Evolutionary conservation across 176 grass and related monocot genomes (phyloP).

Genomic region (Secale cereale): DNA sequence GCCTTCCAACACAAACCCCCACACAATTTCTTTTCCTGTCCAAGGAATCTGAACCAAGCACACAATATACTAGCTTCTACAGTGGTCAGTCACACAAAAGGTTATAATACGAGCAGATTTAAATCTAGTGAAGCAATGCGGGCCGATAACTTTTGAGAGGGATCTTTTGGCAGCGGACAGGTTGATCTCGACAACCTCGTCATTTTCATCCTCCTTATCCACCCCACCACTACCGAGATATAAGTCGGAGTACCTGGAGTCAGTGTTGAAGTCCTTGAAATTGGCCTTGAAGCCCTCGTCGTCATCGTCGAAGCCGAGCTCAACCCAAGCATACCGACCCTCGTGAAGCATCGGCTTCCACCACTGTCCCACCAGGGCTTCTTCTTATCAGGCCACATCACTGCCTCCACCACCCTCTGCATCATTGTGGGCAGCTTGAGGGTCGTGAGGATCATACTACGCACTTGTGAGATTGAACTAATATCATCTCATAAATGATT

Average conservation of each 20-base stretch:
- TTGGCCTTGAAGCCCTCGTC: slow-evolving; percentile 69
- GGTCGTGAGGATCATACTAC: no score
- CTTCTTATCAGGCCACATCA: slow-evolving; percentile 64
- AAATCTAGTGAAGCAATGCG: background rate
- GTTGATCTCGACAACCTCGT: slow-evolving; percentile 53
- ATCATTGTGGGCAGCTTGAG: background rate
- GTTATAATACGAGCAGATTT: background rate
- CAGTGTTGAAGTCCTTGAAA: slow-evolving; percentile 51
- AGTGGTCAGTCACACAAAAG: background rate
- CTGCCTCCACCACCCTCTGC: slow-evolving; percentile 33
- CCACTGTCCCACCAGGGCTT: slow-evolving; percentile 26
- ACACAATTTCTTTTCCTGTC: background rate
- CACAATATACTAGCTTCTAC: background rate
- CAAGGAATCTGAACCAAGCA: background rate
- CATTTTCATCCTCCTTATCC: background rate
- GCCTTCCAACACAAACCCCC: background rate
- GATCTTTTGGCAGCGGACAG: slow-evolving; percentile 30
- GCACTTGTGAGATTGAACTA: background rate
- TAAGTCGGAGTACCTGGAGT: slow-evolving; percentile 38
- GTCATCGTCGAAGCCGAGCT: background rate
- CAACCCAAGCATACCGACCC: background rate
- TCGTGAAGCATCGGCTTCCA: background rate
- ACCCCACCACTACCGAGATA: background rate
- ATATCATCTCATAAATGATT: no score
- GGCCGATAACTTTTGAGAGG: slow-evolving; percentile 37